Conservation (phyloP, 495 filamentous ascomycete genomes). For the Parathielavia appendiculata region DNA sequence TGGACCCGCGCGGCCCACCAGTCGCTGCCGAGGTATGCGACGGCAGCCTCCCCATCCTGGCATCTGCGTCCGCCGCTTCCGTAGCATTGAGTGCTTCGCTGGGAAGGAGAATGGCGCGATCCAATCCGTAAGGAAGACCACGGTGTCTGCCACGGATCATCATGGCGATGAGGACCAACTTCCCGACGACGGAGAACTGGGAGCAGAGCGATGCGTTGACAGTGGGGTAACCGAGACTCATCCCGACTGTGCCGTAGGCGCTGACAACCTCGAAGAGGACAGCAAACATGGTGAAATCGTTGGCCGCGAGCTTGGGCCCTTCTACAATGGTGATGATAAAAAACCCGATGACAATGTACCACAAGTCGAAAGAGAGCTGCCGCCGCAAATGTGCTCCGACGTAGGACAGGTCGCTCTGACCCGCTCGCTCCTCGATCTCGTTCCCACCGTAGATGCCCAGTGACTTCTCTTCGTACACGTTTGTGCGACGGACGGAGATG, state of each 20-base stretch:
- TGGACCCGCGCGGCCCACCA: slow-evolving; percentile 14
- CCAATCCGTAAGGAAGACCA: slow-evolving; percentile 85
- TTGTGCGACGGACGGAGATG: slow-evolving; percentile 86
- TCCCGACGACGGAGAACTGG: slow-evolving; percentile 74
- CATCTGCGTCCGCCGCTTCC: slow-evolving; percentile 57
- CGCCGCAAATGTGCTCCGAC: slow-evolving; percentile 81
- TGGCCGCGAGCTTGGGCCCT: slow-evolving; percentile 49
- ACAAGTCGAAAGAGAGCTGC: slow-evolving; percentile 90
- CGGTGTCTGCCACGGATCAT: slow-evolving; percentile 88
- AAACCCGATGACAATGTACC: slow-evolving; percentile 85
- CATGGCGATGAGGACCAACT: slow-evolving; percentile 90
- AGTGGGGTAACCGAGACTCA: slow-evolving; percentile 73
- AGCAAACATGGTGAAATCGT: slow-evolving; percentile 75
- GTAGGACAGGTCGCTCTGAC: slow-evolving; percentile 62
- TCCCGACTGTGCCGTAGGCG: slow-evolving; percentile 91
- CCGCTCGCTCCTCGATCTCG: slow-evolving; percentile 45
- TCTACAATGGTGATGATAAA: slow-evolving; percentile 87
- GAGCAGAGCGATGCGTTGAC: slow-evolving; percentile 73
- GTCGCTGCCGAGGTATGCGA: slow-evolving; percentile 49
- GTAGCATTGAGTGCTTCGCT: slow-evolving; percentile 69
- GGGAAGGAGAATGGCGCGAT: slow-evolving; percentile 82
- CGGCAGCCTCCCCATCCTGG: slow-evolving; percentile 49
- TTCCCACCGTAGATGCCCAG: slow-evolving; percentile 66
- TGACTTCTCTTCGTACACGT: slow-evolving; percentile 94
- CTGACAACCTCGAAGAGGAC: slow-evolving; percentile 88